phyloP scores from a whole-genome alignment of 257 asterid species.

The Solanum peruvianum region DNA sequence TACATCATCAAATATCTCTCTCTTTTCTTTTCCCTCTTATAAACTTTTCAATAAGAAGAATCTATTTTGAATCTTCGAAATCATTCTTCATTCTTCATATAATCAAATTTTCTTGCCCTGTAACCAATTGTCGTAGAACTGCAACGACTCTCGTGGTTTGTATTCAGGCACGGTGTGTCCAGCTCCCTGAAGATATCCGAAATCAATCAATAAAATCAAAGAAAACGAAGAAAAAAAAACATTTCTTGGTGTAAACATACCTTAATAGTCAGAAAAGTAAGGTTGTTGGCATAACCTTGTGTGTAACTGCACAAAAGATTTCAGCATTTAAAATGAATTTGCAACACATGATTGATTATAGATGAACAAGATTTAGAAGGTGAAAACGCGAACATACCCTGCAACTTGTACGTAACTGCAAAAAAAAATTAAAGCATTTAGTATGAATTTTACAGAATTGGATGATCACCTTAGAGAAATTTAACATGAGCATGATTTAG shows the following conservation, averaged over 20 bases:
- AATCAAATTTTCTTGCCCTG: slow-evolving; percentile 38
- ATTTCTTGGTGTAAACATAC: slow-evolving; percentile 15
- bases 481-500: background rate
- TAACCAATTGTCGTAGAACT: slow-evolving; percentile 63
- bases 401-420: slow-evolving; percentile 70
- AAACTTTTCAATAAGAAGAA: background rate
- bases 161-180: slow-evolving; percentile 96
- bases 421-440: background rate
- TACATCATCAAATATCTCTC: background rate
- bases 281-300: slow-evolving; percentile 72
- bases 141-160: slow-evolving; percentile 75
- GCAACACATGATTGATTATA: background rate
- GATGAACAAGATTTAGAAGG: background rate
- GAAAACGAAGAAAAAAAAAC: background rate
- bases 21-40: background rate
- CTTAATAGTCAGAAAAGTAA: slow-evolving; percentile 79
- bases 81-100: background rate
- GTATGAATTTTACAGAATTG: background rate
- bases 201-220: background rate
- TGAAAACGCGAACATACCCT: slow-evolving; percentile 39
- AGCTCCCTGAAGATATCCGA: slow-evolving; percentile 45
- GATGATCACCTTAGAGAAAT: background rate
- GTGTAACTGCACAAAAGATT: slow-evolving; percentile 31
- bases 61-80: background rate
- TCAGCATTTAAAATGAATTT: background rate